Conservation (phyloP, 345 rosid genomes). For the Stellera chamaejasme region DNA sequence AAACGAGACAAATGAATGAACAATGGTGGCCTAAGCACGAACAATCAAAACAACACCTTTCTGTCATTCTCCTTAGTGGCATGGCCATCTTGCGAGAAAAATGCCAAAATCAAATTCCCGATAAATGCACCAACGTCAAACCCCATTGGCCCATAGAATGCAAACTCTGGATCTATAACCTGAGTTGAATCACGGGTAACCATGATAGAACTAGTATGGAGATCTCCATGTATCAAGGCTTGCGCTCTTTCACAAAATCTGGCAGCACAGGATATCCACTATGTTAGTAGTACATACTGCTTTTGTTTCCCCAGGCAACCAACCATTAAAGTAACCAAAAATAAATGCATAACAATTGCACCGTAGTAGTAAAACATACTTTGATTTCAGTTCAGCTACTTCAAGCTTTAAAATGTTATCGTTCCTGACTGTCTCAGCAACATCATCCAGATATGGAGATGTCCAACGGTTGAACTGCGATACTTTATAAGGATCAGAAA, state of each 20-base stretch:
- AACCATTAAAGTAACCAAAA: no score
- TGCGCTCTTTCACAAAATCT: slow-evolving; percentile 94
- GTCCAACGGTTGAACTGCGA: slow-evolving; percentile 63
- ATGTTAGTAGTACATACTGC: neutral
- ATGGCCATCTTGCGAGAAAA: slow-evolving; percentile 80
- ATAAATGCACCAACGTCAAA: slow-evolving; percentile 78
- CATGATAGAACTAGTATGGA: slow-evolving; percentile 85
- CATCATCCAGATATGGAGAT: slow-evolving; percentile 70
- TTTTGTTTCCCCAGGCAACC: no score
- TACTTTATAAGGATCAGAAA: slow-evolving; percentile 75
- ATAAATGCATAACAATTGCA: neutral
- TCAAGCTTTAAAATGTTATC: slow-evolving; percentile 61
- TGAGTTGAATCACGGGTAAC: slow-evolving; percentile 74
- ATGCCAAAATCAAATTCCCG: slow-evolving; percentile 74
- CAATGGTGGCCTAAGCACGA: no score
- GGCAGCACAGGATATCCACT: slow-evolving; percentile 2
- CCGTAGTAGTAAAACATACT: slow-evolving; percentile 20
- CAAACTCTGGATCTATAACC: slow-evolving; percentile 84
- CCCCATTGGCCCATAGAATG: slow-evolving; percentile 84
- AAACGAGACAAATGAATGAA: no score
- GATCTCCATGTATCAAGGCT: slow-evolving; percentile 86
- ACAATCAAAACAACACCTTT: slow-evolving; percentile 26
- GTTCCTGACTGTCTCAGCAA: slow-evolving; percentile 64
- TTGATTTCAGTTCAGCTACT: slow-evolving; percentile 71
- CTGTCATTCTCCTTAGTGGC: slow-evolving; percentile 50